Evolutionary conservation across 176 grass and related monocot species (phyloP), one percentile per base, ranked within the genome.

Genomic region (Tuctoria greenei): DNA sequence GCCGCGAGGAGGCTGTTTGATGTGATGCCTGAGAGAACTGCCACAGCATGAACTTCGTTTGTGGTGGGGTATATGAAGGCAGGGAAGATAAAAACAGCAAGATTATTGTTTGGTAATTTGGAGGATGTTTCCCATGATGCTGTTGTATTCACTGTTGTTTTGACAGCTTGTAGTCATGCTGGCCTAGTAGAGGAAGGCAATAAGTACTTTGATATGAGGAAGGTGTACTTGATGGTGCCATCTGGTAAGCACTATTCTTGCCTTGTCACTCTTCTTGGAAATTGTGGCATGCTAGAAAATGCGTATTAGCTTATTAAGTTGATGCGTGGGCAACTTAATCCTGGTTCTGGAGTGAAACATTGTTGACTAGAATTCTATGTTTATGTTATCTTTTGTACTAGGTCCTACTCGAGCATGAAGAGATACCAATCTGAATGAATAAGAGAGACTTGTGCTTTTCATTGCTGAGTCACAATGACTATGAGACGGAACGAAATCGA

Each of bases 171-270:
- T 76, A 86, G 85, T 66, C 84, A 92, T 81, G 79, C 91, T 83
- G 84, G 91, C 17, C 81, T 94, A 74, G 84, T 92, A 11, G 91
- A 98, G 75, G 86, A 94, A 90, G 95, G 86, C 40, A 92, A 86
- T 39, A 92, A 82, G 46, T 90, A 86, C 58, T 98, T 92, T 66
- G 74, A 83, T 20, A 78, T 92, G 85, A 86, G 58, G 67, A 81
- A 86, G 84, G 78, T 79, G 25, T 88, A 86, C 61, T 75, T 69
- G n/a, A 86, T 98, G n/a, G 66, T 80, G 76, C 89, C 91, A 47
- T 98, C 76, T 21, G 66, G 75, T 9, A 89, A 98, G 51, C 95
- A 98, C 61, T 94, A 94, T 81, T 79, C 82, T 55, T 98, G 91
- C 75, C 81, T 98, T 80, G 84, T 92, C n/a, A 86, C 77, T 72